Evolutionary conservation across 2,329 filamentous ascomycete species (phyloP).

Genomic region (Tolypocladium ophioglossoides): DNA sequence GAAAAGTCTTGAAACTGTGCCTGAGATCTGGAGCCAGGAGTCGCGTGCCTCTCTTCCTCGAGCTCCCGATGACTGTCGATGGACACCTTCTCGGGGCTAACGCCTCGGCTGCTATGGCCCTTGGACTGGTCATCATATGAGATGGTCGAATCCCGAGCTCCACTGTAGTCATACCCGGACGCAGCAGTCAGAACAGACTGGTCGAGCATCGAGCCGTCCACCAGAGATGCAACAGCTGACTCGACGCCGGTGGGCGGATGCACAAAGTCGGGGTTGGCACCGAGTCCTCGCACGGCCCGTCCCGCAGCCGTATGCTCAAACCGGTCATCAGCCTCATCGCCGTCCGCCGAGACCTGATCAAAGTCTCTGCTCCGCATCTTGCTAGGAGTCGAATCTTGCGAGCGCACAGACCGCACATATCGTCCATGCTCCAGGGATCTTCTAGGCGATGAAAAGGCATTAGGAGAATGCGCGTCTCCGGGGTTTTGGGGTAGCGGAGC

Average conservation of each 20-base stretch:
- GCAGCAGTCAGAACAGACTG: conserved; percentile 58
- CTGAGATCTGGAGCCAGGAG: conserved; percentile 26
- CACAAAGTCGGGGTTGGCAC: conserved; percentile 66
- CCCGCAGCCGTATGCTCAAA: conserved; percentile 50
- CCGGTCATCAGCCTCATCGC: conserved; percentile 44
- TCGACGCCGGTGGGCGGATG: conserved; percentile 66
- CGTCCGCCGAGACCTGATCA: conserved; percentile 44
- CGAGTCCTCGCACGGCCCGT: conserved; percentile 60
- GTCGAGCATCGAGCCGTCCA: conserved; percentile 61
- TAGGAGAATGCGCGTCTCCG: conserved; percentile 34
- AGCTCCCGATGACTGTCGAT: conserved; percentile 26
- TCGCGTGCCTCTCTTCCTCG: conserved; percentile 28
- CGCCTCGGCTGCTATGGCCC: conserved; percentile 20
- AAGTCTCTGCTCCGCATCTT: conserved; percentile 38
- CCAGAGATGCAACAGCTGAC: conserved; percentile 79
- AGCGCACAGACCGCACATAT: conserved; percentile 23
- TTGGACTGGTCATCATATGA: conserved; percentile 21
- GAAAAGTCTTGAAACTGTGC: conserved; percentile 35
- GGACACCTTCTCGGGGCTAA: conserved; percentile 32
- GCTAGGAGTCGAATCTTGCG: conserved; percentile 23
- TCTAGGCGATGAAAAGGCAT: conserved; percentile 52
- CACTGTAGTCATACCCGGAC: conserved; percentile 38
- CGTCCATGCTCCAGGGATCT: conserved; percentile 33
- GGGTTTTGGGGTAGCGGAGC: conserved; percentile 46
- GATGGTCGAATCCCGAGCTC: conserved; percentile 26